A percentile compares a stretch with the other conserved stretches of the same genome.
Conservation (phyloP, 1,139 yeast species). For the Diutina sp. region DNA sequence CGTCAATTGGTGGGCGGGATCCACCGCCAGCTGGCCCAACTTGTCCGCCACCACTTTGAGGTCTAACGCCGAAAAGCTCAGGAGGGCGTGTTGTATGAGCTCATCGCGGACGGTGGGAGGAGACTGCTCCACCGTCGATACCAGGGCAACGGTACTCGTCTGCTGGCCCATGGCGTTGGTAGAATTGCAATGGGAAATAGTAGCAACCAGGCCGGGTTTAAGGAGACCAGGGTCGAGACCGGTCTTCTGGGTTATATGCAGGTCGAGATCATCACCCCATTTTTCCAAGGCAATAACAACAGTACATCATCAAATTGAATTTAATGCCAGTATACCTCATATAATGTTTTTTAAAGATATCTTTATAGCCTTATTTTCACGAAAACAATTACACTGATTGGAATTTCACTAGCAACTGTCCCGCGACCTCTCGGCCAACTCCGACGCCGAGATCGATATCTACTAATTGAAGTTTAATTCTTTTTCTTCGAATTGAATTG, state of each 20-base stretch:
- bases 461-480: too few species aligned
- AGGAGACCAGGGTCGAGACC: too few species aligned
- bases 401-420: neutral
- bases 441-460: too few species aligned
- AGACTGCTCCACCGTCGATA: neutral
- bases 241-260: too few species aligned
- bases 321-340: neutral
- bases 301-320: too few species aligned
- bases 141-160: neutral
- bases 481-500: too few species aligned
- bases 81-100: neutral
- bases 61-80: neutral
- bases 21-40: neutral
- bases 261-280: neutral
- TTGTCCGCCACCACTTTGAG: neutral
- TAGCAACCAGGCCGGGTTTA: too few species aligned
- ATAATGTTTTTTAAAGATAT: too few species aligned
- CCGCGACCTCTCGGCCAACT: neutral
- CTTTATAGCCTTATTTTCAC: too few species aligned
- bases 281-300: too few species aligned
- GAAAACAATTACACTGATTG: too few species aligned
- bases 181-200: neutral
- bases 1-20: neutral
- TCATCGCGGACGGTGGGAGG: neutral
- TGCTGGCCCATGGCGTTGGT: neutral